Percentiles rank a stretch among this genome's conserved stretches.
Conservation (phyloP, 495 filamentous ascomycete species). For the Aspergillus ostianus region DNA sequence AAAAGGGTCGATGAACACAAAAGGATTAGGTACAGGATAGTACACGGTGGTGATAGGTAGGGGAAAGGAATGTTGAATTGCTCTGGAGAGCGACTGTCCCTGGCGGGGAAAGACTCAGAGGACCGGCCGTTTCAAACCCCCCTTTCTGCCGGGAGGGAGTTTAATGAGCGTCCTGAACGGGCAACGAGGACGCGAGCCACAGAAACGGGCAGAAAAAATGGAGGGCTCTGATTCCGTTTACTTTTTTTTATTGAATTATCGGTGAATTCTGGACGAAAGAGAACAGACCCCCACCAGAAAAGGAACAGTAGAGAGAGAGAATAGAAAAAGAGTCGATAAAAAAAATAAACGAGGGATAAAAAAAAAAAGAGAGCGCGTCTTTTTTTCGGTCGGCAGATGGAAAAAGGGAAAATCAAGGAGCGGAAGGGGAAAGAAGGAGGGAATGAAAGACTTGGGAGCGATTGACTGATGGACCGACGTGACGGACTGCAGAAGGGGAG, state of each 20-base stretch:
- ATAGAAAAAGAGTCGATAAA: background rate
- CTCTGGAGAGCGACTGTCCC: conserved; percentile 13
- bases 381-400: conserved; percentile 6
- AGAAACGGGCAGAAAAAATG: conserved; percentile 1
- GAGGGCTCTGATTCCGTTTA: background rate
- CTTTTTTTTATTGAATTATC: background rate
- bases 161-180: conserved; percentile 15
- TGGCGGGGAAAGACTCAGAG: conserved; percentile 20
- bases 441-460: background rate
- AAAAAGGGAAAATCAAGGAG: conserved; percentile 9
- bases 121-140: conserved; percentile 23
- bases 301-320: conserved; percentile 8
- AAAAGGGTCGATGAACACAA: conserved; percentile 1
- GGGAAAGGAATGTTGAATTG: conserved; percentile 10
- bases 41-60: conserved; percentile 8
- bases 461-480: background rate
- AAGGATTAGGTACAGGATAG: conserved; percentile 8
- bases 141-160: conserved; percentile 18
- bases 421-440: conserved; percentile 10
- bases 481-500: background rate
- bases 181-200: conserved; percentile 3
- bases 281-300: conserved; percentile 6
- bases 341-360: conserved; percentile 1
- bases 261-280: conserved; percentile 1
- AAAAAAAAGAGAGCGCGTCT: conserved; percentile 10